Conservation (phyloP, 1,284 basidiomycete genomes). For the Ceratobasidium theobromae region DNA sequence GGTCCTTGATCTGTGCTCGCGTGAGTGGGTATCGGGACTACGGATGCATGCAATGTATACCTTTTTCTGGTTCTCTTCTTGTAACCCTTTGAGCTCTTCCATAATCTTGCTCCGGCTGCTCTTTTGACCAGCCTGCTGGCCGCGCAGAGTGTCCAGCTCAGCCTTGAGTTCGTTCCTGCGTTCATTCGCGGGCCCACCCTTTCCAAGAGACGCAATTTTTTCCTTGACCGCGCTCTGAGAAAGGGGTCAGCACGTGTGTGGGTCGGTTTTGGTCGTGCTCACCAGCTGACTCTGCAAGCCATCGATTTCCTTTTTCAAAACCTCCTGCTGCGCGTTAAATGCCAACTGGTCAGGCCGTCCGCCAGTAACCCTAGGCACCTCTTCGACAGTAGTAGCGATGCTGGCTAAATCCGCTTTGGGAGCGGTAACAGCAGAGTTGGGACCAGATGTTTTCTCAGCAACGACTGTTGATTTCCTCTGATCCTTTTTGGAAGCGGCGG, state of each 20-base stretch:
- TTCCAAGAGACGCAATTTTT: slow-evolving; percentile 69
- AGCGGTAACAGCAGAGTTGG: slow-evolving; percentile 43
- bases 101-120: slow-evolving; percentile 70
- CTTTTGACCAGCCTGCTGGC: slow-evolving; percentile 82
- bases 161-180: slow-evolving; percentile 72
- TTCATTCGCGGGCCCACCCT: slow-evolving; percentile 65
- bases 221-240: slow-evolving; percentile 72
- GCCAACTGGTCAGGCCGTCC: slow-evolving; percentile 78
- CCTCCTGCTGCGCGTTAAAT: slow-evolving; percentile 83
- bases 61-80: slow-evolving; percentile 84
- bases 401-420: slow-evolving; percentile 48
- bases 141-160: slow-evolving; percentile 81
- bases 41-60: slow-evolving; percentile 46
- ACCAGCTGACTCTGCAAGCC: slow-evolving; percentile 77
- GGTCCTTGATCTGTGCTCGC: slow-evolving; percentile 72
- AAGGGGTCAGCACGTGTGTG: not conserved
- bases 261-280: slow-evolving; percentile 40
- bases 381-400: slow-evolving; percentile 47
- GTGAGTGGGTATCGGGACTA: slow-evolving; percentile 19
- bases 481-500: slow-evolving; percentile 30
- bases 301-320: slow-evolving; percentile 81
- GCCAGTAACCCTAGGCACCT: slow-evolving; percentile 43
- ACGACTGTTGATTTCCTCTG: slow-evolving; percentile 22
- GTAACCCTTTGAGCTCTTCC: slow-evolving; percentile 80
- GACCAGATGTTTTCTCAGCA: slow-evolving; percentile 29